Base-by-base conservation (phyloP, 768 basidiomycete genomes). In the Tylopilus sp. region DNA sequence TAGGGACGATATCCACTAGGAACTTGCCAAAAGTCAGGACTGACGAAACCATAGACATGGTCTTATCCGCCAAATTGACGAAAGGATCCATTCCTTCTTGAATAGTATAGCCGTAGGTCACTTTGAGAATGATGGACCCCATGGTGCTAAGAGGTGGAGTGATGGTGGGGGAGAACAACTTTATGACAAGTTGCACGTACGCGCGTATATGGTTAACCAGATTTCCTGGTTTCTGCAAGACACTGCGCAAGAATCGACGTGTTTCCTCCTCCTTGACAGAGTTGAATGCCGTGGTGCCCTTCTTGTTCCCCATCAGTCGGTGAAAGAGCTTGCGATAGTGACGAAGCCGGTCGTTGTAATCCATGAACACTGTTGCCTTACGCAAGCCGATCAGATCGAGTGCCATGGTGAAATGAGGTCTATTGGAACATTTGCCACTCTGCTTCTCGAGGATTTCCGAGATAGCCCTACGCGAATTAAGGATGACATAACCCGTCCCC, bases 391-490 rank as follows among this genome's bases (percentile, higher is more conserved):
- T 50, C 34, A 66, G 29, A 10, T 66, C 65, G 6, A 21, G 7
- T 19, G 49, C 53, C 65, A 65, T 63, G 21, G 53, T 52, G 4
- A 54, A 3, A 26, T 34, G 40, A 3, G 60, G 58, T 45, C 65
- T 56, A 28, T 63, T 30, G 14, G 81, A 82, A 59, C 81, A 83
- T 42, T 80, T 78, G 19, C 73, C 61, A 46, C 81, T 76, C 45
- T 79, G 73, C 60, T 74, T 80, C 40, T 82, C 81, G 24, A 85
- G 68, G 21, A 85, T 65, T 46, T 77, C 79, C 10, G 71, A 71
- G 33, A 74, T 72, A 5, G 72, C 74, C 53, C 74, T 70, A 54
- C 68, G 54, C 51, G 74, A 75, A 62, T 78, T 82, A 28, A 85
- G 65, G 48, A 85, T 66, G 44, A 84, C 59, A 61, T 80, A 74